Percentiles rank a stretch among this genome's conserved stretches.
phyloP scores from a whole-genome alignment of 75 land plant genomes.

The Ceratopteris richardii region DNA sequence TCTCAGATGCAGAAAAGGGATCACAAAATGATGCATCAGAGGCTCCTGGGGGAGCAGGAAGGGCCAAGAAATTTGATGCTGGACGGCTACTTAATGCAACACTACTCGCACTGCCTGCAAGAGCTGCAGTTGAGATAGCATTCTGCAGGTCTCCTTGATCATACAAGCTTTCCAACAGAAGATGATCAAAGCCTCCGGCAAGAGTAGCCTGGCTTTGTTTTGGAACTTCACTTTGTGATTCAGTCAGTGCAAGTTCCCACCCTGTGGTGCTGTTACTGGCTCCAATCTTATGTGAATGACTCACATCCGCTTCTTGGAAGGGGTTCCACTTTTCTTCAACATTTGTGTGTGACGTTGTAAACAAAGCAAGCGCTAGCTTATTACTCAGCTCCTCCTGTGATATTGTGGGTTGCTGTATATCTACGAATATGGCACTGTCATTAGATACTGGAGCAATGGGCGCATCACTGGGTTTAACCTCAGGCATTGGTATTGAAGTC shows the following conservation, averaged over 20 bases:
- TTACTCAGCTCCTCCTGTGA: constrained; percentile 34
- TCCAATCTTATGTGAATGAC: neutral
- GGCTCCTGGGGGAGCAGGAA: constrained; percentile 70
- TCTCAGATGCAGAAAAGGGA: constrained; percentile 75
- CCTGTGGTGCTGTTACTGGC: constrained; percentile 63
- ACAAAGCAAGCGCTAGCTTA: constrained; percentile 68
- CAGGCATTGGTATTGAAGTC: neutral
- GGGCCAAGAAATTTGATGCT: constrained; percentile 40
- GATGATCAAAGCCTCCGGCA: constrained; percentile 66
- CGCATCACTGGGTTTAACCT: constrained; percentile 8
- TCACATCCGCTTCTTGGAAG: neutral
- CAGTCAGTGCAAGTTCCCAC: constrained; percentile 89
- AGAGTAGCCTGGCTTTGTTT: constrained; percentile 39
- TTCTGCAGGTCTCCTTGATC: constrained; percentile 71
- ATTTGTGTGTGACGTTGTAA: constrained; percentile 15
- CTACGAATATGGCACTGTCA: neutral
- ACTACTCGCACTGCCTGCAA: constrained; percentile 80
- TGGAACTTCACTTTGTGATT: constrained; percentile 59
- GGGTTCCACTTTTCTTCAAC: neutral
- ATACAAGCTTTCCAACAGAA: constrained; percentile 80
- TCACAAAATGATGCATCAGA: constrained; percentile 44
- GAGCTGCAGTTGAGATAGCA: constrained; percentile 14
- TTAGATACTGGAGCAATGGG: neutral
- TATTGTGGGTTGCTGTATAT: constrained; percentile 26
- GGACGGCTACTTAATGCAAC: constrained; percentile 51